phyloP scores from a whole-genome alignment of 2,329 filamentous ascomycete species.

The Stenocarpella maydis region DNA sequence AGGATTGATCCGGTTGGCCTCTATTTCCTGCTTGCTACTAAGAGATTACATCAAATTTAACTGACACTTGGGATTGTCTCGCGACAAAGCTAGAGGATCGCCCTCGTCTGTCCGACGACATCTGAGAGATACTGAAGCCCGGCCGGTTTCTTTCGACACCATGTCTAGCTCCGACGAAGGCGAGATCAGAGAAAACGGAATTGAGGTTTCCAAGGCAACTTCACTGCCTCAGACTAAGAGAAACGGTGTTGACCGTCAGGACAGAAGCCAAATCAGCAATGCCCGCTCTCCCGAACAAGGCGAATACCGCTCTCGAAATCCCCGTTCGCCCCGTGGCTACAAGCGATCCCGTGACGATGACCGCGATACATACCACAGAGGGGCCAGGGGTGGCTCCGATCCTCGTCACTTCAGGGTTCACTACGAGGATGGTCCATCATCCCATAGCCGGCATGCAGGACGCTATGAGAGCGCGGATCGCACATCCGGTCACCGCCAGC shows the following conservation, averaged over 20 bases:
- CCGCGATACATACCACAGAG: conserved; percentile 56
- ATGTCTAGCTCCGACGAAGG: conserved; percentile 78
- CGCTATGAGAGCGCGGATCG: conserved; percentile 67
- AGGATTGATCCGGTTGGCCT: conserved; percentile 44
- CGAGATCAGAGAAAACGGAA: conserved; percentile 81
- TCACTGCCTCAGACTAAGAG: conserved; percentile 78
- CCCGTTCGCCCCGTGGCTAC: conserved; percentile 69
- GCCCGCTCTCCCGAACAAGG: conserved; percentile 64
- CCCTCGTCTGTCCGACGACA: conserved; percentile 21
- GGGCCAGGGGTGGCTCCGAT: conserved; percentile 58
- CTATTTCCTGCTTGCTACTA: conserved; percentile 37
- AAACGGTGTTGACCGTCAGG: conserved; percentile 89
- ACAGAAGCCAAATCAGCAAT: conserved; percentile 76
- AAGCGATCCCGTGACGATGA: conserved; percentile 75
- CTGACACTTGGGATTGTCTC: conserved; percentile 34
- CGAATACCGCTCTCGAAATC: conserved; percentile 56
- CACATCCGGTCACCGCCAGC: conserved; percentile 42
- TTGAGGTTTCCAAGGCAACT: conserved; percentile 81
- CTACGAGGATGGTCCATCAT: conserved; percentile 65
- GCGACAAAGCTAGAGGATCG: conserved; percentile 34
- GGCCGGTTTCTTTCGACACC: conserved; percentile 25
- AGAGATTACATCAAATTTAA: conserved; percentile 31
- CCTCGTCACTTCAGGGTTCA: conserved; percentile 67
- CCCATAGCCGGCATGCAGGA: conserved; percentile 53
- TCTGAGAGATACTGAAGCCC: conserved; percentile 7